phyloP scores from a whole-genome alignment of 169 alveolate species.

The Theileria parva region DNA sequence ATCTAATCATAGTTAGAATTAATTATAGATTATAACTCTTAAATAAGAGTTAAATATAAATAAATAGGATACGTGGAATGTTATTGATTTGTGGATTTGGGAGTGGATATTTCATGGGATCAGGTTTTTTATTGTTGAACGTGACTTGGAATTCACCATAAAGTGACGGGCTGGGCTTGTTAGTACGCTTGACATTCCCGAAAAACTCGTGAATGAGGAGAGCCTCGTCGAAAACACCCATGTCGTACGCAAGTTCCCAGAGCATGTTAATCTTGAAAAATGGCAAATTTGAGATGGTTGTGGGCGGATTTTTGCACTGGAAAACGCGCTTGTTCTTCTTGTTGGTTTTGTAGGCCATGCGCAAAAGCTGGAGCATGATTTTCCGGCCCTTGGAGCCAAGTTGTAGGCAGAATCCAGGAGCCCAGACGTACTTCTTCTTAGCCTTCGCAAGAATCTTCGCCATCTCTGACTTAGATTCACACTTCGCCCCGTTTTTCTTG shows the following conservation, averaged over 20 bases:
- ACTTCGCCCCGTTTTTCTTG: background rate
- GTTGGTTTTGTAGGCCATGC: constrained; percentile 49
- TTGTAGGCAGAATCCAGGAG: constrained; percentile 63
- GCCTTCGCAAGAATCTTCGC: background rate
- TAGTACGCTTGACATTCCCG: constrained; percentile 28
- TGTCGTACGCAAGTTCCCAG: constrained; percentile 64
- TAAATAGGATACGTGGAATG: background rate
- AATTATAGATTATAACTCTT: no score
- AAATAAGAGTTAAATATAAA: no score
- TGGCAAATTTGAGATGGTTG: constrained; percentile 61
- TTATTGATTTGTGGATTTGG: background rate
- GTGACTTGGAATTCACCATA: background rate
- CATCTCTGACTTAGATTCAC: background rate
- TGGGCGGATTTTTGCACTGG: constrained; percentile 60
- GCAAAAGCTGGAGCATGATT: constrained; percentile 60
- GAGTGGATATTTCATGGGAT: background rate
- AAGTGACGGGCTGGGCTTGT: background rate
- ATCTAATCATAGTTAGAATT: no score
- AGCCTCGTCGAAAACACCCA: constrained; percentile 64
- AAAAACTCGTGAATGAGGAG: constrained; percentile 40
- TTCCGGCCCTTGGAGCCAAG: constrained; percentile 67
- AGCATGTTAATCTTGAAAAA: constrained; percentile 58
- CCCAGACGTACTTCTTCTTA: constrained; percentile 45
- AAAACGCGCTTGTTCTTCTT: constrained; percentile 40
- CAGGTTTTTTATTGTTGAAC: background rate